A percentile compares a stretch with the other conserved stretches of the same genome.
phyloP scores from a whole-genome alignment of 345 rosid genomes.

The Kandelia obovata region DNA sequence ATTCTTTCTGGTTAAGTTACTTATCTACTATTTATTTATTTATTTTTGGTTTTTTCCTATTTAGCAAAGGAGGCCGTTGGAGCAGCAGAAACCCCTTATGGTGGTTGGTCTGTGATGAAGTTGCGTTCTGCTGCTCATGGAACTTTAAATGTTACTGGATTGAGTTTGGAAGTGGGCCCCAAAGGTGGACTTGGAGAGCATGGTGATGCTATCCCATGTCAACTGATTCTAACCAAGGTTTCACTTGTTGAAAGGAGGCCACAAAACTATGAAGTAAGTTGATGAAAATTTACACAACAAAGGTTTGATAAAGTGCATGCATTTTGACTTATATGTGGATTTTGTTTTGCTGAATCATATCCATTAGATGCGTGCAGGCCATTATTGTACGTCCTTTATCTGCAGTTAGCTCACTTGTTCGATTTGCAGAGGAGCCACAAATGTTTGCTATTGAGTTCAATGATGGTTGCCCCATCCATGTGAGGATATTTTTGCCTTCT shows the following conservation, averaged over 20 bases:
- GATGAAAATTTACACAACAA: slow-evolving; percentile 18
- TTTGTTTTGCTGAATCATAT: slow-evolving; percentile 18
- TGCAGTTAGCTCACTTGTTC: slow-evolving; percentile 81
- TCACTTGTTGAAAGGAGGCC: slow-evolving; percentile 97
- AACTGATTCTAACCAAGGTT: slow-evolving; percentile 78
- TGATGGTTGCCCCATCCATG: slow-evolving; percentile 97
- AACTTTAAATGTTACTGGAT: slow-evolving; percentile 75
- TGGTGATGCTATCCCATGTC: slow-evolving; percentile 90
- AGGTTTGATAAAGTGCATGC: slow-evolving; percentile 4
- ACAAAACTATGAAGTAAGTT: slow-evolving; percentile 99
- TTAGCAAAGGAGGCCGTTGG: slow-evolving; percentile 92
- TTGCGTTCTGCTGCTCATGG: slow-evolving; percentile 94
- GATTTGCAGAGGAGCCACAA: slow-evolving; percentile 99
- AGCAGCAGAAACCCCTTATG: slow-evolving; percentile 85
- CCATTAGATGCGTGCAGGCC: slow-evolving; percentile 98
- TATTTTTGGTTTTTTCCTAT: slow-evolving; percentile 2
- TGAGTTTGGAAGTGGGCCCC: slow-evolving; percentile 81
- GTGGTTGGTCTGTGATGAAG: slow-evolving; percentile 89
- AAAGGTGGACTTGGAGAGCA: slow-evolving; percentile 97
- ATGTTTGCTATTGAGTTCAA: slow-evolving; percentile 94
- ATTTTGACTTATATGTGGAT: not conserved
- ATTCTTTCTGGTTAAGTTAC: slow-evolving; percentile 1
- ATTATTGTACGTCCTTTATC: slow-evolving; percentile 90
- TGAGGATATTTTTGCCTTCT: slow-evolving; percentile 37
- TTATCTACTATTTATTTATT: not conserved